Conservation (phyloP, 768 basidiomycete genomes). For the Suillus lakei region DNA sequence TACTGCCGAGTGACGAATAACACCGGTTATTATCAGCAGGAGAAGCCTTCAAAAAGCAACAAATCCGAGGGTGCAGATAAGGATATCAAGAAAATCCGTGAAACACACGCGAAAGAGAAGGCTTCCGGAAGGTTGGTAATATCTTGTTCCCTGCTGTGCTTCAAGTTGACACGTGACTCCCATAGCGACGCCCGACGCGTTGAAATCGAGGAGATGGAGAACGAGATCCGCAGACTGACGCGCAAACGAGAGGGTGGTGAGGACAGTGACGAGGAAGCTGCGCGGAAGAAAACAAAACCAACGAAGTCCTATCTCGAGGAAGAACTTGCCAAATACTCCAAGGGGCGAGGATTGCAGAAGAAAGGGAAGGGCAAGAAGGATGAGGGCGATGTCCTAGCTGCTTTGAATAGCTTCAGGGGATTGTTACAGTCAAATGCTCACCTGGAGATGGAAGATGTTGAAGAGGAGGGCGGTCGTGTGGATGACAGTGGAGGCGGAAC, state of each 20-base stretch:
- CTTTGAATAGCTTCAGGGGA: constrained; percentile 70
- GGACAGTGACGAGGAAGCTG: constrained; percentile 68
- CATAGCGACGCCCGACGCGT: constrained; percentile 65
- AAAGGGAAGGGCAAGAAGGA: constrained; percentile 67
- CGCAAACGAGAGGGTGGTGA: constrained; percentile 58
- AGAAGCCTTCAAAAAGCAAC: constrained; percentile 42
- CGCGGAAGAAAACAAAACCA: constrained; percentile 60
- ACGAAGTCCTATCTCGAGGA: constrained; percentile 74
- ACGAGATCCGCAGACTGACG: constrained; percentile 79
- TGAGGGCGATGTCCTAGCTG: constrained; percentile 72
- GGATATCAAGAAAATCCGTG: constrained; percentile 75
- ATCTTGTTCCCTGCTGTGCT: constrained; percentile 3
- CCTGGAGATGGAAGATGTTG: constrained; percentile 29
- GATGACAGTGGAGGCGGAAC: constrained; percentile 17
- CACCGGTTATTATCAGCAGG: not conserved
- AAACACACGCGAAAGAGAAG: constrained; percentile 75
- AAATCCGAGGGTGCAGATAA: constrained; percentile 38
- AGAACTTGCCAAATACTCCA: constrained; percentile 82
- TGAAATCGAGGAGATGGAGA: constrained; percentile 88
- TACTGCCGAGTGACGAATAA: not conserved
- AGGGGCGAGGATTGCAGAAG: constrained; percentile 60
- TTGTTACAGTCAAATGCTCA: constrained; percentile 58
- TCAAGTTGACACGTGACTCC: constrained; percentile 7
- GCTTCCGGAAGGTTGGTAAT: constrained; percentile 58
- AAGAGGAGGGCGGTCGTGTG: constrained; percentile 23